phyloP scores from a whole-genome alignment of 805 yeast species.

The Lachancea sp. region DNA sequence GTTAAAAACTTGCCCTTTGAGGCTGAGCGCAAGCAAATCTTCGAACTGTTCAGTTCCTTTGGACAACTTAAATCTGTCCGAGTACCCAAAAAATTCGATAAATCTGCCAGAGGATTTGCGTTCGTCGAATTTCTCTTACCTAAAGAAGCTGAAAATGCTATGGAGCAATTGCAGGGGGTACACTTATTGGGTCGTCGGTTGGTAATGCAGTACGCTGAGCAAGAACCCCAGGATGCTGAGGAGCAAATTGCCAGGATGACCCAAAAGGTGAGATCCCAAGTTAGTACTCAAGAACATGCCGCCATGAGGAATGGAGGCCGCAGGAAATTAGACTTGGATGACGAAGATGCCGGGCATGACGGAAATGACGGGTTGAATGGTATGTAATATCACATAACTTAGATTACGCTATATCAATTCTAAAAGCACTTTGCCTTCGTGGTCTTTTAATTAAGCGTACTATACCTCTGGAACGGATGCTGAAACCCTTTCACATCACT shows the following conservation, averaged over 20 bases:
- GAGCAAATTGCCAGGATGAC: slow-evolving; percentile 90
- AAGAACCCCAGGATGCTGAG: slow-evolving; percentile 76
- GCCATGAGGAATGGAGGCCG: slow-evolving; percentile 65
- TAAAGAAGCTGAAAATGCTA: slow-evolving; percentile 89
- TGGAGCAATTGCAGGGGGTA: slow-evolving; percentile 90
- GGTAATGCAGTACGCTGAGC: slow-evolving; percentile 87
- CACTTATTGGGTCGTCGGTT: slow-evolving; percentile 93
- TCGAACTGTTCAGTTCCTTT: slow-evolving; percentile 86
- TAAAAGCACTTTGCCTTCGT: too few species aligned
- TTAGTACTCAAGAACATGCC: slow-evolving; percentile 66
- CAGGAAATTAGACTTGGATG: slow-evolving; percentile 53
- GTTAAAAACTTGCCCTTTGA: slow-evolving; percentile 97
- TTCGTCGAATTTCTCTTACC: slow-evolving; percentile 85
- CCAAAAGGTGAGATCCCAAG: slow-evolving; percentile 73
- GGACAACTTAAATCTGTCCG: slow-evolving; percentile 93
- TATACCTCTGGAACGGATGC: slow-evolving; percentile 41
- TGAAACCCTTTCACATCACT: slow-evolving; percentile 61
- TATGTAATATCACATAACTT: slow-evolving; percentile 9
- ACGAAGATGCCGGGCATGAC: slow-evolving; percentile 35
- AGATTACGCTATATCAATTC: too few species aligned
- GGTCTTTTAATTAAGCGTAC: slow-evolving; percentile 41
- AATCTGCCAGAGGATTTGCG: slow-evolving; percentile 94
- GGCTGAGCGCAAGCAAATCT: slow-evolving; percentile 87
- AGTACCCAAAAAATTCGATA: slow-evolving; percentile 93
- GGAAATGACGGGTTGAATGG: slow-evolving; percentile 26